Base-by-base conservation (phyloP, 1,284 basidiomycete genomes). In the Wolfiporia cocos region DNA sequence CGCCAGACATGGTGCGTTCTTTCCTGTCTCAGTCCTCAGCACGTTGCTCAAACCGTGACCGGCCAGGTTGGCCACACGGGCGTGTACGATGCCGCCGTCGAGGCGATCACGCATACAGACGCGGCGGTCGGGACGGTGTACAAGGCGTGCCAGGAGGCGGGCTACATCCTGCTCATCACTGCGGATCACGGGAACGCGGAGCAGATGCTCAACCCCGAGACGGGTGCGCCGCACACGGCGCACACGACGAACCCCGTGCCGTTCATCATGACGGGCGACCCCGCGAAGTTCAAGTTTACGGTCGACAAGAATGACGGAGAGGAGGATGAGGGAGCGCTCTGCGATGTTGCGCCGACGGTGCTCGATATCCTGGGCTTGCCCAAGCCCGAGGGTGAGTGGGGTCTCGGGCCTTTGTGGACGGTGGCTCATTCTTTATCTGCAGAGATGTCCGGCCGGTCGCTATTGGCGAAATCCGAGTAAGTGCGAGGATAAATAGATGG, bases 131-230 rank as follows among this genome's bases (percentile, higher is more conserved):
- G 81, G 46, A 88, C 84, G 10, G 77, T 93, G 47, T 89, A 87
- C 67, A 76, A 86, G 44, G 90, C 91, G 3, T 90, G 87, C 56
- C 68, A 91, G 58, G 75, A 86, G 55, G 81, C 86, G 11, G 90
- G 89, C 32, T 94, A 92, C 62, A 74, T 92, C 28, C 71, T 95
- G 24, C 70, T 88, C 53, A 73, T 95, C 63, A 94, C 92, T 5
- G 81, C 92, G n/a, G 91, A 94, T 62, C 91, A 93, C 60, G 91
- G 91, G 14, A 93, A 94, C 59, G 91, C 87, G 20, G 87, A 91
- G 62, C 88, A 93, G 68, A 95, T 95, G 92, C 69, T 84, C 49
- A 88, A 94, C 65, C 73, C 73, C 4, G 72, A 81, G 50, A 92
- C 89, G 1, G 87, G 87, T 21, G 81, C 78, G 37, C 90, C 90